Base-by-base conservation (phyloP, 2,329 filamentous ascomycete species). In the Trichophyton schoenleinii region DNA sequence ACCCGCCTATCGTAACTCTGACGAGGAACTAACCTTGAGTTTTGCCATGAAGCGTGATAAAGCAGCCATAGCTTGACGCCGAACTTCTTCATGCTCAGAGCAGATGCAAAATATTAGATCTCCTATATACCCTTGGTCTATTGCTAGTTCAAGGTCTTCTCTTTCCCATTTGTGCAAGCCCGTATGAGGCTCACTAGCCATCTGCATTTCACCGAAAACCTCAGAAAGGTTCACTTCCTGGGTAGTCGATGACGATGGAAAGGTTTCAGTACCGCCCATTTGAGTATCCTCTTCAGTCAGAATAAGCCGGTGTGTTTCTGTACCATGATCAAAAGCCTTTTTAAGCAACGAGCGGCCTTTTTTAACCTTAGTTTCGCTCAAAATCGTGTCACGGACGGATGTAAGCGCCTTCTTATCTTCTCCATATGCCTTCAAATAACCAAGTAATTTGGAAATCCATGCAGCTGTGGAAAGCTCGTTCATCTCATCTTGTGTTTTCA, bases 71-170 rank as follows among this genome's bases (percentile, higher is more conserved):
- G 90, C 88, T 75, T 96, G 90, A 63, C 86, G 84, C 58, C 91
- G 83, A 65, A 96, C 87, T 70, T 88, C 87, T 41, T 79, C 77
- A 68, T 94, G 84, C 55, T 84, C 76, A 0, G 91, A 95, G 60
- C 84, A 87, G 9, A 96, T 79, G 67, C 92, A 87, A 38, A 87
- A 79, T 55, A 95, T 79, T 34, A 97, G 76, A 1, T 84, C 81
- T 13, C 81, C 79, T 22, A 89, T 80, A 67, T 88, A 82, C 5
- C 87, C 88, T 65, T 94, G 88, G 67, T 94, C 89, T 7, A 95
- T 78, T 0, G 90, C 82, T 68, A 91, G 85, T 49, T 91, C 87
- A 0, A 89, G 77, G 36, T 89, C 86, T 69, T 95, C 92, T 64
- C 83, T 81, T 48, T 82, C 79, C 90, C 89, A 96, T 68, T 77